Evolutionary conservation across 768 basidiomycete species (phyloP), one percentile per base, ranked within the genome.

Genomic region (Rhizopogon vinicolor): DNA sequence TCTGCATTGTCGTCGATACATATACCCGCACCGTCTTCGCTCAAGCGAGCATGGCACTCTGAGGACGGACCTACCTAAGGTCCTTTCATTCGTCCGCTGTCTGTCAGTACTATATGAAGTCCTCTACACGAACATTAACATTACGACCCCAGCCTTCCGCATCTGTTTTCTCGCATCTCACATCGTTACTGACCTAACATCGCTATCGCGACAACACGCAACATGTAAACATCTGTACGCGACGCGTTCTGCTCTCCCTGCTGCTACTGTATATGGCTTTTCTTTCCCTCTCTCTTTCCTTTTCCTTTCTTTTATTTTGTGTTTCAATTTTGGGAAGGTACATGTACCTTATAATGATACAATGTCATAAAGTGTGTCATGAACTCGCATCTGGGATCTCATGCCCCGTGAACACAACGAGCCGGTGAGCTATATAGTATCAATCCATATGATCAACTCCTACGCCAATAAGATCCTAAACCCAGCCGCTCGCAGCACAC

Each of bases 41-140:
- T 51, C 22, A 69, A 69, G 46, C 68, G 68, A 19, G 41, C 67
- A 12, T 64, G 68, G 69, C 37, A 42, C 28, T 69, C 64, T 1
- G 60, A 62, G 28, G 53, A 71, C 12, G 62, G 62, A 1, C 33
- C 44, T 31, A 39, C 28, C 18, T 10, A 22, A 25, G 28, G 16
- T 44, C 42, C 13, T 6, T 33, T 44, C 28, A 5, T 37, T 6
- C 14, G 13, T 35, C 12, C 31, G 4, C 28, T 16, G 1, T 41
- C 22, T 13, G 10, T 14, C 28, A 2, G 19, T 18, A 12, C 49
- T 4, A 51, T 19, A 35, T 3, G 29, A 51, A n/a, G 31, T 37
- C 12, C 12, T 35, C 18, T 35, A 37, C 33, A 37, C 9, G 48
- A 35, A 49, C 14, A 49, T 29, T 49, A 19, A 37, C 19, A 37